Base-by-base conservation (phyloP, 1,284 basidiomycete species). In the Moesziomyces antarcticus region DNA sequence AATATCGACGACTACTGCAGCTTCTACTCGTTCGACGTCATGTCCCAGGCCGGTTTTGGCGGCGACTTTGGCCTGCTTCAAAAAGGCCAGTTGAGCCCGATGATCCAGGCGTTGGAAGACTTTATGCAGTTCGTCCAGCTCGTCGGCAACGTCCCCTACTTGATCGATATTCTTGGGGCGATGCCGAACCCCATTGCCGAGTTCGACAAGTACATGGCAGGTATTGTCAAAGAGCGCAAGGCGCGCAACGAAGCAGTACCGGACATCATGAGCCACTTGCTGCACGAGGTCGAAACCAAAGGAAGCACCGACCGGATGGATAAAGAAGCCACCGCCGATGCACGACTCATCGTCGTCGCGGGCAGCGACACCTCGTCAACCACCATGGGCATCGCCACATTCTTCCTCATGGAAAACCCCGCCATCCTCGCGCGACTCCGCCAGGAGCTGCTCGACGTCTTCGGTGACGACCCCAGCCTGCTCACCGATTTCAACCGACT, bases 21-120 rank as follows among this genome's bases (percentile, higher is more conserved):
- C 16, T 68, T 66, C 42, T 75, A 60, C 61, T 58, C 56, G 21
- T 75, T 68, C 33, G 72, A 75, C 25, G 62, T 75, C 53, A 75
- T 75, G 72, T 49, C 51, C 1, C 53, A 56, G 27, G 48, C 61
- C 18, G 73, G 73, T 7, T 73, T 75, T 18, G 58, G 42, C 10
- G 54, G 56, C 14, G 58, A 66, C 13, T 75, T 73, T 33, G 64
- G 63, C n/a, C 49, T 73, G 52, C 30, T 75, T 30, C 45, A 75
- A 9, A 40, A 56, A 2, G 73, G 60, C 1, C 62, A 64, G 45
- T 44, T 71, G 27, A 61, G 50, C 14, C 43, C 74, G 1, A 56
- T 51, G 40, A 64, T 75, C 46, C 43, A 74, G 30, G 53, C 73
- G 0, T 21, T 75, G 4, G 64, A 75, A 21, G 33, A 53, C n/a